Base-by-base conservation (phyloP, 305 asterid species). In the Nicotiana rustica region DNA sequence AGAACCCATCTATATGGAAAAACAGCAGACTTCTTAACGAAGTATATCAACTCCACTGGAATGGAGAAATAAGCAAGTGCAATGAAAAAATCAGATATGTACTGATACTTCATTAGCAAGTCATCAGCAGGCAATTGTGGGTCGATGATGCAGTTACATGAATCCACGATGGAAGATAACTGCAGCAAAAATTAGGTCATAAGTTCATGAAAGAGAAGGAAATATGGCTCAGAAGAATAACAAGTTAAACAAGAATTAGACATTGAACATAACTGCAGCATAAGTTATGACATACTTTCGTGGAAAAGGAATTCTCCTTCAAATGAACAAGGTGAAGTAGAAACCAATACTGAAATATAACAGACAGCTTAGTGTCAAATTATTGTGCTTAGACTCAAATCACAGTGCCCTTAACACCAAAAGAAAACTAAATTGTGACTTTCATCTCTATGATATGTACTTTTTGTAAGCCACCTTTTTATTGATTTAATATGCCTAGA, bases 1-100 rank as follows among this genome's bases (percentile, higher is more conserved):
- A 25, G 29, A 25, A 25, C 29, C 29, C 29, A 25, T 25, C 29
- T 25, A 25, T 25, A 25, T 84, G 99, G 99, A 84, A 96, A 96
- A 77, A 95, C 97, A 0, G 99, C 97, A 68, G 99, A 97, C 89
- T 95, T 97, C 88, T 97, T 92, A 57, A 96, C 98, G 78, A 96
- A 96, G 91, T 94, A 96, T 81, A 96, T 95, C 85, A 96, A 85
- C 90, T 96, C 99, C 86, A 96, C 82, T 15, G 99, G 99, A 85
- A 96, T 96, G 52, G 99, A 96, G 90, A 96, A 96, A 86, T 95
- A 96, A 79, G 98, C 99, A 87, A 96, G 89, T 21, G 98, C 98
- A 10, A 96, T 96, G 89, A 96, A 96, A 90, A 96, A 95, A 90
- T 96, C 99, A 2, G 99, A 95, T 41, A 96, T 95, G 67, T 96